These are phyloP conservation scores for Trifolium repens DNA, from an alignment of 306 rosid species.

Conservation along the genomic window DNA sequence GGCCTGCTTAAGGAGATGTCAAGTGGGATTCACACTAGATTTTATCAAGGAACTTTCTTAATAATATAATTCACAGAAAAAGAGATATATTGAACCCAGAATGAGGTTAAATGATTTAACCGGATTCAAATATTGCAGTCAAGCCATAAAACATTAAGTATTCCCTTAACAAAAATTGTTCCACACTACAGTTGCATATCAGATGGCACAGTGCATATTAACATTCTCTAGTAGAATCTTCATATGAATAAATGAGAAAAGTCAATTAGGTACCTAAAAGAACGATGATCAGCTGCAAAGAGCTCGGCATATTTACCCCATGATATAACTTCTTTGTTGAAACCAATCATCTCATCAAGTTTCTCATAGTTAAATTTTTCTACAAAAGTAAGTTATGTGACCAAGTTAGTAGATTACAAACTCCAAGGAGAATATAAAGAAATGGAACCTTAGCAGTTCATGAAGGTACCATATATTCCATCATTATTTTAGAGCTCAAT, in stretches of 20 bases:
- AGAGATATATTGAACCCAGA: conserved; percentile 1
- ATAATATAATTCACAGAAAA: conserved; percentile 5
- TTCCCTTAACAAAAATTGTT: conserved; percentile 19
- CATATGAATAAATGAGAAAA: conserved; percentile 5
- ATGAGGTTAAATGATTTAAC: neutral
- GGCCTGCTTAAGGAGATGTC: too few relatives aligned
- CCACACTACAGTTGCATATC: conserved; percentile 16
- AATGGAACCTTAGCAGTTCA: conserved; percentile 8
- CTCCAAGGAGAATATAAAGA: conserved; percentile 15
- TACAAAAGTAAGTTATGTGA: conserved; percentile 44
- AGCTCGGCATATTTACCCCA: conserved; percentile 92
- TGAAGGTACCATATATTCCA: conserved; percentile 11
- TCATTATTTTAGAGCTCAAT: conserved; percentile 20
- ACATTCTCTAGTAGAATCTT: conserved; percentile 36
- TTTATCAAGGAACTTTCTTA: neutral
- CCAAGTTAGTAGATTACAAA: conserved; percentile 34
- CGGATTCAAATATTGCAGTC: conserved; percentile 13
- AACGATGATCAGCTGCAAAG: conserved; percentile 86
- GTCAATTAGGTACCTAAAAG: conserved; percentile 65
- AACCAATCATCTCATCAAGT: conserved; percentile 94
- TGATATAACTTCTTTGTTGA: conserved; percentile 88
- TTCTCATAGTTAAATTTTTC: conserved; percentile 85
- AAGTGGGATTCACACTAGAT: neutral
- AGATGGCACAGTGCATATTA: conserved; percentile 28
- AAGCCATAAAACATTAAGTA: neutral